Evolutionary conservation across 139 green algal genomes (phyloP).

Genomic region (Picochlorum sp.): DNA sequence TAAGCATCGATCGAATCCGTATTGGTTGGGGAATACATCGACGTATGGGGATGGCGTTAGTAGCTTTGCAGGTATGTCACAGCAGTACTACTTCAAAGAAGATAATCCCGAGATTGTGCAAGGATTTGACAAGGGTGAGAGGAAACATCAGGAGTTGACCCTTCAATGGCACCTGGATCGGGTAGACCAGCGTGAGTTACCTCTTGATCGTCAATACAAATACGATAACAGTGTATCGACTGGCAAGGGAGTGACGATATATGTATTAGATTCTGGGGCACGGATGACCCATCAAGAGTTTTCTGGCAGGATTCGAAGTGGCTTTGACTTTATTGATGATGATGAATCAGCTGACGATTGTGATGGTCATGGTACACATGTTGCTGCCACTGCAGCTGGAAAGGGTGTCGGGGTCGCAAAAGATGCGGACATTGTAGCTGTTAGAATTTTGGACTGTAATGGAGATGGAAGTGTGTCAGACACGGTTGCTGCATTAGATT

Average conservation of each 20-base stretch:
- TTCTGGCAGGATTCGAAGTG: conserved; percentile 11
- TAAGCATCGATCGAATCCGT: too few species aligned
- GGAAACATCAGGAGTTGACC: not conserved
- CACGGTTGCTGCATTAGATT: conserved; percentile 65
- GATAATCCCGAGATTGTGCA: too few species aligned
- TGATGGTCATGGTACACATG: conserved; percentile 71
- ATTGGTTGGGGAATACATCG: not conserved
- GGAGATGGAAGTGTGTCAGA: conserved; percentile 51
- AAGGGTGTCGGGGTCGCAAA: conserved; percentile 55
- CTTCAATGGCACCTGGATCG: conserved; percentile 16
- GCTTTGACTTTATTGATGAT: conserved; percentile 43
- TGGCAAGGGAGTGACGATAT: conserved; percentile 59
- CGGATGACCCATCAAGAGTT: conserved; percentile 54
- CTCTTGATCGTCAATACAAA: conserved; percentile 13
- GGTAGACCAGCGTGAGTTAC: conserved; percentile 2
- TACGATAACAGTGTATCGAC: conserved; percentile 1
- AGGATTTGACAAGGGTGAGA: too few species aligned
- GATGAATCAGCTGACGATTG: conserved; percentile 42
- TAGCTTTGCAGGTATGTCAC: too few species aligned
- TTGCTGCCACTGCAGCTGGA: conserved; percentile 53
- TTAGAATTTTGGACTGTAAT: conserved; percentile 59
- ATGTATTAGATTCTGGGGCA: conserved; percentile 62
- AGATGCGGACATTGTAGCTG: conserved; percentile 38
- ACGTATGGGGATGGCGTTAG: not conserved
- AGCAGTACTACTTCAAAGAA: too few species aligned